Conservation (phyloP, 768 basidiomycete species). For the Dictyophora rubrovolvata region DNA sequence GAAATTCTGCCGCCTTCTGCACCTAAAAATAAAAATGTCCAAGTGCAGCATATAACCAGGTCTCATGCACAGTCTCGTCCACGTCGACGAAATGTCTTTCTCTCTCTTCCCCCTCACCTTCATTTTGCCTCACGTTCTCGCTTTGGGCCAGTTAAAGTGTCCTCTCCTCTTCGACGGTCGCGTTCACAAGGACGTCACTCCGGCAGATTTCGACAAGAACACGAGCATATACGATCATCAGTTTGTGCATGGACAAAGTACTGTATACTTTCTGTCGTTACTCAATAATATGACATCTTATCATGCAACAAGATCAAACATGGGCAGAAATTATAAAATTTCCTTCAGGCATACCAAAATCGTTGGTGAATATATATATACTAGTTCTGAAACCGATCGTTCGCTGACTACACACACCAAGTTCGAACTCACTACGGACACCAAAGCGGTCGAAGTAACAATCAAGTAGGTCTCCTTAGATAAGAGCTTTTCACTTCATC, state of each 20-base stretch:
- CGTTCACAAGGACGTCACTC: conserved; percentile 1
- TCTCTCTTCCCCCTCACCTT: not conserved
- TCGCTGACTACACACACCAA: not conserved
- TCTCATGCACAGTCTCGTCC: too few species aligned
- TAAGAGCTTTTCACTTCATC: not conserved
- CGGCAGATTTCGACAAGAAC: conserved; percentile 17
- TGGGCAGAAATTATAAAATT: conserved; percentile 16
- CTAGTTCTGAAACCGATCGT: not conserved
- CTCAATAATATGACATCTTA: not conserved
- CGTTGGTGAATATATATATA: conserved; percentile 9
- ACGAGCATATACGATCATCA: conserved; percentile 14
- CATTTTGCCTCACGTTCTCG: not conserved
- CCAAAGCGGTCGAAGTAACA: conserved; percentile 15
- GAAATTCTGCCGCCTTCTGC: not conserved
- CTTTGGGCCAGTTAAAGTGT: not conserved
- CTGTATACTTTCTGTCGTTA: not conserved
- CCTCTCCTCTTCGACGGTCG: conserved; percentile 14
- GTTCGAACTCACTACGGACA: conserved; percentile 11
- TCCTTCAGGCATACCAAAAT: conserved; percentile 8
- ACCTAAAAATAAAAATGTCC: not conserved
- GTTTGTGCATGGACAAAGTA: conserved; percentile 15
- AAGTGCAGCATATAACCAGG: not conserved
- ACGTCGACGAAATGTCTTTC: not conserved
- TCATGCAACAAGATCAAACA: conserved; percentile 11
- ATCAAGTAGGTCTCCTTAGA: conserved; percentile 17